Evolutionary conservation across 2,329 filamentous ascomycete genomes (phyloP).

Genomic region (Cadophora sp.): DNA sequence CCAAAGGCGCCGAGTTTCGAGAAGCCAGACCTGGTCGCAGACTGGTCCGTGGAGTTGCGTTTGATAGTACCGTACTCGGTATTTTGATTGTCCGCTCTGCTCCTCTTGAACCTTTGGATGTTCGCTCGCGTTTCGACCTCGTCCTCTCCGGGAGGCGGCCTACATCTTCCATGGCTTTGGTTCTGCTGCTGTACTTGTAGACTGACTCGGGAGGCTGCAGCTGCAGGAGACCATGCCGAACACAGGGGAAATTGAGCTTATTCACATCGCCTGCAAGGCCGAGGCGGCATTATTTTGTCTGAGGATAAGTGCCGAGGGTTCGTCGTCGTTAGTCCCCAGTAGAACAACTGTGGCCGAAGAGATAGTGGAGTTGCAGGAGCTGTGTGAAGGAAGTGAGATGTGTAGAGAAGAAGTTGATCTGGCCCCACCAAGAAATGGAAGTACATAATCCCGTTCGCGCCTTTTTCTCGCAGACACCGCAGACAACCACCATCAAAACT

Average conservation of each 20-base stretch:
- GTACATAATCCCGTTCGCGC: conserved; percentile 7
- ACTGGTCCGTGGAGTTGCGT: conserved; percentile 29
- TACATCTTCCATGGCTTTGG: conserved; percentile 30
- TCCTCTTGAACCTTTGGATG: conserved; percentile 19
- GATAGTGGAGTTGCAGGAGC: conserved; percentile 2
- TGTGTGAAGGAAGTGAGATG: background rate
- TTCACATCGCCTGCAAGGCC: conserved; percentile 10
- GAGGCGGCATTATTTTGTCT: conserved; percentile 4
- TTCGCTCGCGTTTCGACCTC: conserved; percentile 25
- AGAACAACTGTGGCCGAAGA: background rate
- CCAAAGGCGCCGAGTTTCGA: conserved; percentile 34
- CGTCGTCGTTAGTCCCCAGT: too few species aligned
- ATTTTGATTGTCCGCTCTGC: conserved; percentile 19
- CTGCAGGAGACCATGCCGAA: conserved; percentile 32
- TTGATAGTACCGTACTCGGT: conserved; percentile 25
- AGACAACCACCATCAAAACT: background rate
- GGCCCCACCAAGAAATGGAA: conserved; percentile 14
- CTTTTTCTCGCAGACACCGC: background rate
- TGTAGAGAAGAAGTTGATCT: conserved; percentile 9
- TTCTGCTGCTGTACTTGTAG: conserved; percentile 10
- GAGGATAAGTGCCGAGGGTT: background rate
- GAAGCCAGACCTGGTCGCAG: conserved; percentile 25
- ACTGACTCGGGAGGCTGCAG: conserved; percentile 32
- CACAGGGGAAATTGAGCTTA: conserved; percentile 16
- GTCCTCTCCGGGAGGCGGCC: conserved; percentile 25